These are phyloP conservation scores for Chaetomium globosum DNA, from an alignment of 2,329 filamentous ascomycete species.

Conservation along the genomic window DNA sequence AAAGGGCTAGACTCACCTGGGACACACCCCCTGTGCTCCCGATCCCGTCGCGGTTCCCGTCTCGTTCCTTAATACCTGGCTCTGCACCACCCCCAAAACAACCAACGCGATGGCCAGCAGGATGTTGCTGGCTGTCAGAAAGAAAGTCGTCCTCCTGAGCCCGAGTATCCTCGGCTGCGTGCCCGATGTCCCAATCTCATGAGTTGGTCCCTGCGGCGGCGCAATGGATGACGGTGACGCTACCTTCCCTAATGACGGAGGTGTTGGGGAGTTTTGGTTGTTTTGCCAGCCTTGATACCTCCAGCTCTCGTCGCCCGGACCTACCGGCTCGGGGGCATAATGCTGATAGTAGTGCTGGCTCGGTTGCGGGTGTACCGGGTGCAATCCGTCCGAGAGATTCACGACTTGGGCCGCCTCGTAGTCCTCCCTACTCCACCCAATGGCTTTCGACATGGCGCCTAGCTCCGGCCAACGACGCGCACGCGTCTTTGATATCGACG, in stretches of 20 bases:
- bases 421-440: conserved; percentile 12
- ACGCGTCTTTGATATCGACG: neutral
- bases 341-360: neutral
- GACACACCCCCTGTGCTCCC: conserved; percentile 3
- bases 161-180: conserved; percentile 14
- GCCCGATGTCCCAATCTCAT: neutral
- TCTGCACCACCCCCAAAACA: conserved; percentile 23
- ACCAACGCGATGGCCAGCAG: conserved; percentile 19
- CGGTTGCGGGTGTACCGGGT: neutral
- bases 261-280: neutral
- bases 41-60: neutral
- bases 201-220: neutral
- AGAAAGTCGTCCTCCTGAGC: conserved; percentile 19
- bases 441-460: conserved; percentile 5
- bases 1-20: neutral
- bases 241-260: neutral
- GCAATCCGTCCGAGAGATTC: neutral
- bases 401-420: conserved; percentile 15
- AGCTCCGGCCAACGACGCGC: neutral
- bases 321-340: neutral
- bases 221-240: neutral
- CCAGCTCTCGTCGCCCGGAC: neutral
- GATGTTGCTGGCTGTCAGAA: conserved; percentile 21
- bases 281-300: neutral
- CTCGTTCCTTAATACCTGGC: conserved; percentile 1